Evolutionary conservation across 2,329 filamentous ascomycete genomes (phyloP), one percentile per base, ranked within the genome.

Genomic region (Aureobasidium musti): DNA sequence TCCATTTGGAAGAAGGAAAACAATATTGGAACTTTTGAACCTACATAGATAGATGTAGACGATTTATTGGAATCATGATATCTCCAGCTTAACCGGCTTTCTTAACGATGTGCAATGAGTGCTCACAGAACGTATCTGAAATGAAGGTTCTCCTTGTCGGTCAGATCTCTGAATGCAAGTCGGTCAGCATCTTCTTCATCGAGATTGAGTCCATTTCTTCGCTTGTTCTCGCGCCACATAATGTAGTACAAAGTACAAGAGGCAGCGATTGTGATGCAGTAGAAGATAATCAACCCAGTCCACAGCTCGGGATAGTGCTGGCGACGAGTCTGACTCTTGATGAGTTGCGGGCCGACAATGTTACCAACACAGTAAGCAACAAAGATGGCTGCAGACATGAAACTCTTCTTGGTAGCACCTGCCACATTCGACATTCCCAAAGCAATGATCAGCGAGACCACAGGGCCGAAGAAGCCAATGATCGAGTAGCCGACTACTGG

Each of bases 341-440:
- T 84, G 45, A 92, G 79, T 76, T 90, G 88, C 3, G 90, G 90
- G 0, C 89, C 89, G 28, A 92, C 86, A 60, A 92, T 92, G 71
- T 92, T 92, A 1, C 89, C 86, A 7, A 92, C 86, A 65, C 88
- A 90, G 73, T 92, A 92, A 0, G 88, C 89, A 0, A 91, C 88
- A 69, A 92, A 92, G 1, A 91, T 88, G 0, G 87, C 87, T 0
- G 87, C 87, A 0, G 89, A 88, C 82, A 90, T 91, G 72, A 89
- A 87, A 69, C 87, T 89, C 80, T 92, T 92, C 79, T 92, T 92
- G 0, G 89, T 92, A 28, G 89, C 84, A 0, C 90, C 90, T 0
- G 89, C 89, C 0, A 92, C 88, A 70, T 92, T 92, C 13, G 85
- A 84, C 81, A 85, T 85, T 0, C 83, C 84, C 2, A 86, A 73